Percentiles rank a stretch among this genome's conserved stretches.
Conservation (phyloP, 2,329 filamentous ascomycete genomes). For the Xylariaceae sp. region DNA sequence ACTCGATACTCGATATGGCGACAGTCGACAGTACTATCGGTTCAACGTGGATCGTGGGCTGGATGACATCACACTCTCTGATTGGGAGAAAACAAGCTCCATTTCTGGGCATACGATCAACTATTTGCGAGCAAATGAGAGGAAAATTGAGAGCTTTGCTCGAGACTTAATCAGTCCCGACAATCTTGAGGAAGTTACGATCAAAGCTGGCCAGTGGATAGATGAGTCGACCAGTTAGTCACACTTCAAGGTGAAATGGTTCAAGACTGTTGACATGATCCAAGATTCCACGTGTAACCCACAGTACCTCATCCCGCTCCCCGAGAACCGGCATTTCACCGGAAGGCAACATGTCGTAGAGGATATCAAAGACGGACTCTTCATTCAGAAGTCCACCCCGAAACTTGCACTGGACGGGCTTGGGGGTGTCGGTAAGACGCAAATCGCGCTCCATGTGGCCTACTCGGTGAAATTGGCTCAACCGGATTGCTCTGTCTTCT, state of each 20-base stretch:
- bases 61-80: slow-evolving; percentile 19
- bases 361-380: too few relatives aligned
- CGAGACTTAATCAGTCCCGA: neutral
- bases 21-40: slow-evolving; percentile 16
- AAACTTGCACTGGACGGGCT: slow-evolving; percentile 28
- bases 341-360: too few relatives aligned
- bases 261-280: too few relatives aligned
- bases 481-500: slow-evolving; percentile 37
- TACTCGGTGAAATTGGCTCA: slow-evolving; percentile 31
- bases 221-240: too few relatives aligned
- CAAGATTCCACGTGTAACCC: too few relatives aligned
- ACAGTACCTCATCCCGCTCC: too few relatives aligned
- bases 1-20: slow-evolving; percentile 12
- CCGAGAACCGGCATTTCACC: too few relatives aligned
- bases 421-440: slow-evolving; percentile 39
- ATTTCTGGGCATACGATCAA: slow-evolving; percentile 9
- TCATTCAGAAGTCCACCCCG: neutral
- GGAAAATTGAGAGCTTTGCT: slow-evolving; percentile 1
- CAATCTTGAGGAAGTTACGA: too few relatives aligned
- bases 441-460: slow-evolving; percentile 35
- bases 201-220: too few relatives aligned
- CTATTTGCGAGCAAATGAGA: slow-evolving; percentile 2
- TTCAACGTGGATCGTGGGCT: slow-evolving; percentile 26
- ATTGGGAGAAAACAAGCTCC: slow-evolving; percentile 19
- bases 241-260: too few relatives aligned